Percentiles rank a stretch among this genome's conserved stretches.
phyloP scores from a whole-genome alignment of 805 yeast species.

The Zygosaccharomyces kombuchaensis region DNA sequence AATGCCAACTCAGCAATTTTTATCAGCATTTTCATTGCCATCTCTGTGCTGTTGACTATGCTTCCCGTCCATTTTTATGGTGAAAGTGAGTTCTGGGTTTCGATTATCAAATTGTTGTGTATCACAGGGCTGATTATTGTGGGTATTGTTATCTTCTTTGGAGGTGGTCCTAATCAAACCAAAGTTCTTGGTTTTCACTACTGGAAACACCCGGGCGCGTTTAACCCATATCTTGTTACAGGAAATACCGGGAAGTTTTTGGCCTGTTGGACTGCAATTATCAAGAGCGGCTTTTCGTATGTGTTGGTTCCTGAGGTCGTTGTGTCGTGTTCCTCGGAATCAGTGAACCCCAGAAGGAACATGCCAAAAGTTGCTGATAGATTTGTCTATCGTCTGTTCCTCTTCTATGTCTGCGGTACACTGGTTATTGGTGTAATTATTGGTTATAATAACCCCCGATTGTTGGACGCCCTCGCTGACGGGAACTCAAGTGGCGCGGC shows the following conservation, averaged over 20 bases:
- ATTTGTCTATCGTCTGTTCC: slow-evolving; percentile 50
- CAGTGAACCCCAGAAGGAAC: slow-evolving; percentile 43
- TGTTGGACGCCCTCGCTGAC: slow-evolving; percentile 32
- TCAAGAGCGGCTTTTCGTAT: slow-evolving; percentile 49
- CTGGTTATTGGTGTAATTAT: slow-evolving; percentile 46
- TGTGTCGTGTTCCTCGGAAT: slow-evolving; percentile 45
- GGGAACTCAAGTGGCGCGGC: slow-evolving; percentile 39
- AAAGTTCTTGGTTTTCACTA: slow-evolving; percentile 57
- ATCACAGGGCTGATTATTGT: slow-evolving; percentile 57
- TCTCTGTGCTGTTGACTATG: slow-evolving; percentile 10
- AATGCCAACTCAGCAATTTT: slow-evolving; percentile 39
- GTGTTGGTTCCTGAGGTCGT: slow-evolving; percentile 48
- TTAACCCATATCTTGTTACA: slow-evolving; percentile 32
- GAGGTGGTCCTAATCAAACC: slow-evolving; percentile 53
- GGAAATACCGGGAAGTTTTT: slow-evolving; percentile 46
- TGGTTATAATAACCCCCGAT: slow-evolving; percentile 43
- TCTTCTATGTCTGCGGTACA: slow-evolving; percentile 48
- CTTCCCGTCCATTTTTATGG: slow-evolving; percentile 33
- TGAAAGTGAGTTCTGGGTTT: slow-evolving; percentile 64
- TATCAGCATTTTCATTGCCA: slow-evolving; percentile 36
- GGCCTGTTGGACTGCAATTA: slow-evolving; percentile 48
- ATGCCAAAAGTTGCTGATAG: slow-evolving; percentile 51
- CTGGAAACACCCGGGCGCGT: slow-evolving; percentile 56
- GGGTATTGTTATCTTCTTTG: slow-evolving; percentile 56
- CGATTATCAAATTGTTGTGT: slow-evolving; percentile 58